Evolutionary conservation across 73 alveolate genomes (phyloP), one percentile per base, ranked within the genome.

Genomic region (Paramecium octaurelia): DNA sequence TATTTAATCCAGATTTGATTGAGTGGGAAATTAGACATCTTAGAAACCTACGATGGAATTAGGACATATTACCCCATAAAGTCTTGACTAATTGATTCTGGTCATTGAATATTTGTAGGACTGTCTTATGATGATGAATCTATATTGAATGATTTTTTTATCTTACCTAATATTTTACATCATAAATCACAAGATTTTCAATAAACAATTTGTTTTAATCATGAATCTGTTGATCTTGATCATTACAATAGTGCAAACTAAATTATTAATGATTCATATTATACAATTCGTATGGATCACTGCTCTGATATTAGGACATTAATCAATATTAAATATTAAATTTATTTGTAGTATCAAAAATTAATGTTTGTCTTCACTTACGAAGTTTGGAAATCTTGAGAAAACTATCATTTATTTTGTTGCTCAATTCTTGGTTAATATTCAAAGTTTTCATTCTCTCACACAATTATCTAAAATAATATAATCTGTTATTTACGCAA

Each of bases 221-320:
- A 12, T 35, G 11, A 16, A 73, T 73, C 34, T 20, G 20, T 35
- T 73, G 20, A 7, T 73, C 64, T 73, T 73, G 18, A 3, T 73
- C 40, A 16, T 34, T 36, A 38, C 64, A 73, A 36, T 73, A 40
- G 8, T 73, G 57, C 6, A 73, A 38, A 21, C 87, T 73, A 73
- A 35, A 40, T 16, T 68, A 68, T 27, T 27, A 73, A 34, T 6
- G 14, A 8, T 73, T 20, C 40, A 9, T 40, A 40, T 29, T 4
- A 73, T 73, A 73, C 64, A 73, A 73, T 73, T 73, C 35, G 38
- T 73, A 73, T 16, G 87, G 64, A 36, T 73, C 87, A 38, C 18
- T 73, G 34, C 36, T 73, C 0, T 34, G n/a, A 29, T 35, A 68
- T 68, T 68, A 73, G 2, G 57, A 40, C 87, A 73, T 73, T 73